Conservation (phyloP, 495 filamentous ascomycete genomes). For the Astrocystis sublimbata region DNA sequence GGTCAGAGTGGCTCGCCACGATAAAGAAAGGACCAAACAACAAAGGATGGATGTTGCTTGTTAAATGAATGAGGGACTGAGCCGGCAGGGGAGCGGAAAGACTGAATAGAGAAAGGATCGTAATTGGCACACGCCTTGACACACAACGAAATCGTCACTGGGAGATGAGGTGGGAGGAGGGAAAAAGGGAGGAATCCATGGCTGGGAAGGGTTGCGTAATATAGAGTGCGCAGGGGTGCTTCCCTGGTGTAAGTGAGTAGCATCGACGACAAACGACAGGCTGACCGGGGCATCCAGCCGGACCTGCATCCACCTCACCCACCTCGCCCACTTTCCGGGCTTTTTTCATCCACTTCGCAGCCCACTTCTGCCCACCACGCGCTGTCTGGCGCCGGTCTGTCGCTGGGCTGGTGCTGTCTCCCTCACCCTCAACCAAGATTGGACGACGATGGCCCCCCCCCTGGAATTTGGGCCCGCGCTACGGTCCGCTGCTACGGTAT, state of each 20-base stretch:
- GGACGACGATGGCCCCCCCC: not conserved
- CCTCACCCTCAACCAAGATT: not conserved
- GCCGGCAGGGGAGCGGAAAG: slow-evolving; percentile 35
- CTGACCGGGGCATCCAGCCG: not conserved
- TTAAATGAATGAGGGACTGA: slow-evolving; percentile 43
- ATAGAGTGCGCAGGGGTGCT: not conserved
- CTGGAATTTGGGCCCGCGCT: slow-evolving; percentile 5
- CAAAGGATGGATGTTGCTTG: slow-evolving; percentile 26
- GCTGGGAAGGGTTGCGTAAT: slow-evolving; percentile 1
- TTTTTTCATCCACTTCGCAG: slow-evolving; percentile 8
- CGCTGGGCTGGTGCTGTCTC: too few relatives aligned
- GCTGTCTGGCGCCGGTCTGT: not conserved
- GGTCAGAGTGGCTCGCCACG: slow-evolving; percentile 23
- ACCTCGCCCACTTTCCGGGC: too few relatives aligned
- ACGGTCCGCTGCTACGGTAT: not conserved
- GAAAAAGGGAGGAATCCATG: not conserved
- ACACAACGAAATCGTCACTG: slow-evolving; percentile 12
- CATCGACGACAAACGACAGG: slow-evolving; percentile 1
- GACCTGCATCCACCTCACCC: not conserved
- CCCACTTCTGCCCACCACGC: not conserved
- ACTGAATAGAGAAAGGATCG: slow-evolving; percentile 23
- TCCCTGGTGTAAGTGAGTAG: not conserved
- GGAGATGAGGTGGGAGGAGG: slow-evolving; percentile 2
- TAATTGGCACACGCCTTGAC: slow-evolving; percentile 13
- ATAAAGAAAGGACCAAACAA: slow-evolving; percentile 32